A percentile compares a stretch with the other conserved stretches of the same genome.
These are phyloP conservation scores for Vitis vinifera DNA, from an alignment of 164 flowering plant genomes.

Conservation along the genomic window ASM3070453v1 NC_081810.1:2658001-2658500, in stretches of 20 bases:
- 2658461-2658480: neutral
- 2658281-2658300: neutral
- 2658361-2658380: too few species aligned
- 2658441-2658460: neutral
- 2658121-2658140: neutral
- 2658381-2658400: too few species aligned
- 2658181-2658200: neutral
- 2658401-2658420: too few species aligned
- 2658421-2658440: too few species aligned
- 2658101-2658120: neutral
- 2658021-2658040: too few species aligned
- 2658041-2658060: too few species aligned
- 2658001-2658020: too few species aligned
- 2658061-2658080: too few species aligned
- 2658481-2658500: neutral
- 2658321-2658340: too few species aligned
- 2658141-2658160: too few species aligned
- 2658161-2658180: neutral
- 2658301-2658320: neutral
- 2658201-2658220: neutral
- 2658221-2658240: neutral
- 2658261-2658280: conserved; percentile 16
- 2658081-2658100: too few species aligned
- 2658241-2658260: neutral
- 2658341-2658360: too few species aligned